phyloP scores from a whole-genome alignment of 108 stramenopile genomes.

The Cyclotella kingstonii region DNA sequence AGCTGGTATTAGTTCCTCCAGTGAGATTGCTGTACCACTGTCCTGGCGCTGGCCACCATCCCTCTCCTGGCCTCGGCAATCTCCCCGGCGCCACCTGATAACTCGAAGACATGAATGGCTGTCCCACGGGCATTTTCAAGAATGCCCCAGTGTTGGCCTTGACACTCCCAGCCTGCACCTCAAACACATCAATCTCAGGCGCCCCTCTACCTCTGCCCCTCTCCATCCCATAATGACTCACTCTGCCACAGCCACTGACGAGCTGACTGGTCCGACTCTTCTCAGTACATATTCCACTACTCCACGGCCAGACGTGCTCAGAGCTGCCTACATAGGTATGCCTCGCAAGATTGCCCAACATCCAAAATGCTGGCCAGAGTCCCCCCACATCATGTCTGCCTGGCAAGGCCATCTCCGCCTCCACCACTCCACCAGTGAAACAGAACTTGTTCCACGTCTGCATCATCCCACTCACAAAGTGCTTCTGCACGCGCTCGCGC shows the following conservation, averaged over 20 bases:
- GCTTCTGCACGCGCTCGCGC: conserved; percentile 69
- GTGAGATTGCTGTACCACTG: conserved; percentile 90
- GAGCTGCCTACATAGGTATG: conserved; percentile 92
- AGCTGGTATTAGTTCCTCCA: conserved; percentile 69
- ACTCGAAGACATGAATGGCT: conserved; percentile 82
- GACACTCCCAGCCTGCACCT: conserved; percentile 80
- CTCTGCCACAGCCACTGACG: conserved; percentile 75
- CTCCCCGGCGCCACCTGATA: conserved; percentile 89
- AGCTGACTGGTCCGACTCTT: conserved; percentile 56
- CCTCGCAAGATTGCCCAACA: conserved; percentile 92
- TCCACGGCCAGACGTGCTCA: conserved; percentile 91
- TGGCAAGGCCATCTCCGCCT: conserved; percentile 85
- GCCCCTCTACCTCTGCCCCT: conserved; percentile 87
- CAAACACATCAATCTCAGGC: conserved; percentile 98
- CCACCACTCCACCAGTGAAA: conserved; percentile 95
- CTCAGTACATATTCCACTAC: conserved; percentile 59
- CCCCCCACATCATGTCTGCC: conserved; percentile 38
- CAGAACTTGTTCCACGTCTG: conserved; percentile 99
- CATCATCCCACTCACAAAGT: conserved; percentile 92
- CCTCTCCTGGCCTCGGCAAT: conserved; percentile 68
- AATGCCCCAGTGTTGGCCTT: conserved; percentile 66
- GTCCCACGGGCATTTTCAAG: conserved; percentile 71
- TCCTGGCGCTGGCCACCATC: conserved; percentile 84
- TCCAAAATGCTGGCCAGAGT: no score
- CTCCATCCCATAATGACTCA: conserved; percentile 86